Base-by-base conservation (phyloP, 2,329 filamentous ascomycete genomes). In the Zymoseptoria tritici region DNA sequence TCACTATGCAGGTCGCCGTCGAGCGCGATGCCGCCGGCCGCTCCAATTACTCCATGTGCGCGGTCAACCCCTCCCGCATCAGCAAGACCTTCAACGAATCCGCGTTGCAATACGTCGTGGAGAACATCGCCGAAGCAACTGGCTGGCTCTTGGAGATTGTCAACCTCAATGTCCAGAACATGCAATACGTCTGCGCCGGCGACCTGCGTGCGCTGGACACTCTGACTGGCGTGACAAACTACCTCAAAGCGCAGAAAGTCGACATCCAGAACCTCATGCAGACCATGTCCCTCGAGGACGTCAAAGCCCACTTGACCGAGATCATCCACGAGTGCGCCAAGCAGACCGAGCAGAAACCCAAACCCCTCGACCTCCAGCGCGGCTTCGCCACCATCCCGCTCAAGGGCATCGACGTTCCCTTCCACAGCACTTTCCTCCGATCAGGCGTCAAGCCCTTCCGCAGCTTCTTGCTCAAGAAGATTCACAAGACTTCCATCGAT, bases 371-470 rank as follows among this genome's bases (percentile, higher is more conserved):
- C 66, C 85, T 99, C 59, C 86, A 97, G 81, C 90, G 94, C 69
- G 95, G 95, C 22, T 96, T 96, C 72, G 94, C 94, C 51, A 97
- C 93, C 22, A 97, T 99, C 68, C 94, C 95, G 51, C 88, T 99
- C 66, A 90, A 89, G 72, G 95, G 95, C 64, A 99, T 99, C 69
- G 94, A 99, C 71, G 95, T 97, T 73, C 94, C 94, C 52, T 99
- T 99, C 90, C 94, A 99, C 83, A 94, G 89, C 69, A 99, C 94
- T 19, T 99, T 99, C 83, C 80, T 99, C 78, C 90, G 95, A 58
- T 96, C 91, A 49, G 95, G 94, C 70, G 94, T 99, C 76, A 99
- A 99, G 83, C 94, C 95, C 53, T 99, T 99, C 91, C 85, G 94
- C 67, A 93, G 88, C 52, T 99, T 99, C 85, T 78, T 99, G 74